Percentiles rank a stretch among this genome's conserved stretches.
Conservation (phyloP, 2,329 filamentous ascomycete genomes). For the Samsoniella hepiali region DNA sequence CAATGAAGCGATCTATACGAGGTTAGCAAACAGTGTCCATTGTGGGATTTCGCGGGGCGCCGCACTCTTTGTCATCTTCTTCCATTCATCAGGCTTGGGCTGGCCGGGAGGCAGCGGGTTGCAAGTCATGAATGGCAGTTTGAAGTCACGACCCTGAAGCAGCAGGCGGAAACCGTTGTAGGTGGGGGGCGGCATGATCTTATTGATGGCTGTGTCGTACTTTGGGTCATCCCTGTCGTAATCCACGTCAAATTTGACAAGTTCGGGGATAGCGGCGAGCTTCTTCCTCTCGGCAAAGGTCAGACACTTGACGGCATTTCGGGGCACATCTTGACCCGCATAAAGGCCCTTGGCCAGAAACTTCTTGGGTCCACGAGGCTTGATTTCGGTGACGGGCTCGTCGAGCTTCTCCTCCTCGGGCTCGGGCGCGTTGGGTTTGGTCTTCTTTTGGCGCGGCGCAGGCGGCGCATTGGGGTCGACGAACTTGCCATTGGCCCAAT, state of each 20-base stretch:
- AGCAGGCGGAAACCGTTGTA: conserved; percentile 71
- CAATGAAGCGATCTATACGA: conserved; percentile 76
- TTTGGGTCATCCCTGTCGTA: no score
- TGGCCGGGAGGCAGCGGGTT: conserved; percentile 81
- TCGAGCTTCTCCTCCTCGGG: conserved; percentile 32
- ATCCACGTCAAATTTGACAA: conserved; percentile 23
- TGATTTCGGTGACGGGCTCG: conserved; percentile 36
- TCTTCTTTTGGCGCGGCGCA: conserved; percentile 38
- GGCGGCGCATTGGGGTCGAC: conserved; percentile 45
- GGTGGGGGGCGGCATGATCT: conserved; percentile 69
- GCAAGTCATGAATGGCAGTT: conserved; percentile 86
- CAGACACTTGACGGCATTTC: conserved; percentile 47
- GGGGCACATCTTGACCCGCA: conserved; percentile 67
- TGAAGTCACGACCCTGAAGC: conserved; percentile 74
- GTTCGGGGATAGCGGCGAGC: conserved; percentile 45
- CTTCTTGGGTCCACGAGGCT: conserved; percentile 59
- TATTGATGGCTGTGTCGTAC: conserved; percentile 45
- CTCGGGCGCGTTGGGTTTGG: conserved; percentile 25
- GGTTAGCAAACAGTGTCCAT: conserved; percentile 28
- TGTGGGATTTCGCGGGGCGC: not conserved
- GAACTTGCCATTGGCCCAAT: conserved; percentile 65
- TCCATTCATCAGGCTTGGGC: conserved; percentile 90
- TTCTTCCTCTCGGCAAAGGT: conserved; percentile 50
- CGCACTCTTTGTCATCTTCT: conserved; percentile 83
- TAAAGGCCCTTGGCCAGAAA: conserved; percentile 84